A percentile compares a stretch with the other conserved stretches of the same genome.
Conservation (phyloP, 495 filamentous ascomycete species). For the Platismatia glauca region DNA sequence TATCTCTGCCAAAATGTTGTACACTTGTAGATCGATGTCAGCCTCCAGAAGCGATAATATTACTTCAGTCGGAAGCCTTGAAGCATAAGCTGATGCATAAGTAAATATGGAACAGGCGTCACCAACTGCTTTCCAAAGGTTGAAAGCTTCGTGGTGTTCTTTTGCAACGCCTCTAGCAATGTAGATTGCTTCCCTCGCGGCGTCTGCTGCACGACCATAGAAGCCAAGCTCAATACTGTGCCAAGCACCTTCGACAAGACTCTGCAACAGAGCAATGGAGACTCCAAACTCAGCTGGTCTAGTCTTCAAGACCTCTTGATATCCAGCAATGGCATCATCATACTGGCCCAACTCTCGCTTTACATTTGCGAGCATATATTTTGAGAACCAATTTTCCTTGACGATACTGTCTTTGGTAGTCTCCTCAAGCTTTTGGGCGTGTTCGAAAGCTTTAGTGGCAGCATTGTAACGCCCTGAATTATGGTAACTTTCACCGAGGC, state of each 20-base stretch:
- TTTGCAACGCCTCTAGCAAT: conserved; percentile 44
- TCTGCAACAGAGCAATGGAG: conserved; percentile 75
- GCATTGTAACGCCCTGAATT: conserved; percentile 87
- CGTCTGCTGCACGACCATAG: conserved; percentile 67
- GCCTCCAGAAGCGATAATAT: conserved; percentile 47
- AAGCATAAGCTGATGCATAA: conserved; percentile 56
- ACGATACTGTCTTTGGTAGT: conserved; percentile 33
- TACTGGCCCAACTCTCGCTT: conserved; percentile 83
- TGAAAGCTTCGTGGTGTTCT: conserved; percentile 62
- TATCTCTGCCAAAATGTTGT: conserved; percentile 56
- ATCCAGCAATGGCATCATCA: conserved; percentile 68
- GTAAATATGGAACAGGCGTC: conserved; percentile 81
- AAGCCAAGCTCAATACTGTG: conserved; percentile 69
- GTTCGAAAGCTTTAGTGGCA: conserved; percentile 80
- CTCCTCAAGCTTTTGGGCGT: conserved; percentile 60
- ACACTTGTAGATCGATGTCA: conserved; percentile 40
- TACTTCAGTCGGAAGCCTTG: conserved; percentile 46
- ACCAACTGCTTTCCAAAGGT: conserved; percentile 88
- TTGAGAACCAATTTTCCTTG: conserved; percentile 79
- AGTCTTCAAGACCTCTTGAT: conserved; percentile 56
- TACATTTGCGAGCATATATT: conserved; percentile 95
- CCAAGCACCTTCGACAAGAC: conserved; percentile 71
- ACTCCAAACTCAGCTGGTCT: conserved; percentile 76
- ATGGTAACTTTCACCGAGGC: conserved; percentile 90
- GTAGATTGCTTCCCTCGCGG: conserved; percentile 51